Base-by-base conservation (phyloP, 495 filamentous ascomycete genomes). In the Aspergillus olivimuriae region DNA sequence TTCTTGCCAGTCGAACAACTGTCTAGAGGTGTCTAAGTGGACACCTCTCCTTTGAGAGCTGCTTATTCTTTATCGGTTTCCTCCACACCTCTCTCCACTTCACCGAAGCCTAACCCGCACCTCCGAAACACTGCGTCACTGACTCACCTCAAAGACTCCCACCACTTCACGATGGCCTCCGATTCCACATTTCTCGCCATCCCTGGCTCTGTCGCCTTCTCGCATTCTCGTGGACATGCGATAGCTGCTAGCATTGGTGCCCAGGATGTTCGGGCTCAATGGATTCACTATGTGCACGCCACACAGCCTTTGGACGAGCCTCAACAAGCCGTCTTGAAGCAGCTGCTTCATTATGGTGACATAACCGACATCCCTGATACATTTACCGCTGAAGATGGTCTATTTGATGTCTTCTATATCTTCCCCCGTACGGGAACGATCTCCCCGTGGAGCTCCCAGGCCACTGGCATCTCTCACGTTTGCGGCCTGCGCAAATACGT, bases 371-470 rank as follows among this genome's bases (percentile, higher is more conserved):
- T 70, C 16, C 59, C 64, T 20, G 57, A 69, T 31, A 66, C 70
- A 14, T 69, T 73, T 45, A 61, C 61, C 57, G 45, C 54, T 43
- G 60, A 61, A 20, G 61, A 70, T 37, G 73, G 67, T 9, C 37
- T 58, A 23, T 69, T 60, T 24, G 66, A 76, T 46, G 68, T 76
- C 17, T 79, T 80, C 58, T 88, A 87, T 56, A 74, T 96, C 35
- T 78, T 75, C 26, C 92, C 91, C 9, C 77, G 92, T 38, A 73
- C 72, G 21, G 82, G 81, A 31, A 95, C 90, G 26, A 89, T 94
- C 49, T 95, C 89, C 28, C 92, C 92, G 64, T 98, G 92, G 92
- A 95, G 87, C 60, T 94, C 90, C 38, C 88, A 95, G 57, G 92
- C 91, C 28, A 95, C 91, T 28, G 88, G 80, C 54, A 95, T 97